Conservation (phyloP, 768 basidiomycete species). For the Phylloporus arenicola region DNA sequence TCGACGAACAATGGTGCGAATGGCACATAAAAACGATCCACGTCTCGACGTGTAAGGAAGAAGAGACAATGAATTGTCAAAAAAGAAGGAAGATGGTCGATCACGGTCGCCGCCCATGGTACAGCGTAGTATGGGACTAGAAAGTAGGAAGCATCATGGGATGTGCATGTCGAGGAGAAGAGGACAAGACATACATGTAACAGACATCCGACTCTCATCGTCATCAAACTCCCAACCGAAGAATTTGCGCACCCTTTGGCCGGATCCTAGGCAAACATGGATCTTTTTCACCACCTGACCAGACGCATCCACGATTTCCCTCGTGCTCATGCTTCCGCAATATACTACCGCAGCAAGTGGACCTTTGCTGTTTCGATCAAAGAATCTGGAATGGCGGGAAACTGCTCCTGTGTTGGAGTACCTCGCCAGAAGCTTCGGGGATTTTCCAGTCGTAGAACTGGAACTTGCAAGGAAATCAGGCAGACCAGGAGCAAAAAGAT, state of each 20-base stretch:
- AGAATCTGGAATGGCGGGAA: no score
- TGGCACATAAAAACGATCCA: no score
- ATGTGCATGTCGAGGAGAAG: no score
- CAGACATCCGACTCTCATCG: no score
- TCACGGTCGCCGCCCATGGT: no score
- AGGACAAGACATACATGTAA: no score
- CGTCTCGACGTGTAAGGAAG: not conserved
- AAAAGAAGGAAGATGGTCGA: constrained; percentile 14
- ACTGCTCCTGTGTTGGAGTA: not conserved
- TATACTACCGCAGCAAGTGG: not conserved
- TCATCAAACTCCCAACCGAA: no score
- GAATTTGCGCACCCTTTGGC: no score
- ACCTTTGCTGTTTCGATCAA: not conserved
- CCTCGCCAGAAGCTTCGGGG: constrained; percentile 2
- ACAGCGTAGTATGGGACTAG: constrained; percentile 7
- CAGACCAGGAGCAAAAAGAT: not conserved
- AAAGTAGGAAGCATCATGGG: no score
- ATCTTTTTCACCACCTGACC: constrained; percentile 1
- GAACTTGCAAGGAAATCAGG: not conserved
- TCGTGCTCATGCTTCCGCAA: not conserved
- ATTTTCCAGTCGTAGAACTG: constrained; percentile 2
- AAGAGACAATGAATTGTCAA: constrained; percentile 19
- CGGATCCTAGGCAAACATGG: no score
- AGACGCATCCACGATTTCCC: not conserved
- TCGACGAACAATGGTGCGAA: no score